Evolutionary conservation across 495 filamentous ascomycete species (phyloP), one percentile per base, ranked within the genome.

Genomic region (Xylaria flabelliformis): DNA sequence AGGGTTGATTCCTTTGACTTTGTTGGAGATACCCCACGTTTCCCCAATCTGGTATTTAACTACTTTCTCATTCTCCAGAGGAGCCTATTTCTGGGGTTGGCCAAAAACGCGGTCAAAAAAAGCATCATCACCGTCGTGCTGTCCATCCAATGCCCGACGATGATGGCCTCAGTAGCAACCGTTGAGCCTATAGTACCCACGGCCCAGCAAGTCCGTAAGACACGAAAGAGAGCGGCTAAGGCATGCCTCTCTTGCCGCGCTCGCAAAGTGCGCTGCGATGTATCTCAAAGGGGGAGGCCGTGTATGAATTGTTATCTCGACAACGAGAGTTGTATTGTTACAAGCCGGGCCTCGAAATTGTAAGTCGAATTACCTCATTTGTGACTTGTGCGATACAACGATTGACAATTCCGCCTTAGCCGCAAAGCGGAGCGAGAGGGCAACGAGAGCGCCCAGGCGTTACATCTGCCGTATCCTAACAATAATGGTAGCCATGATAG

Each of bases 191-290:
- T 53, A 15, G 34, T n/a, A 29, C 29, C 55, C 9, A 44, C 56
- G 26, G 24, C 68, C 29, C 24, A 58, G 26, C 56, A 44, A 15
- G 32, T 69, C n/a, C 72, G 68, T 17, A 80, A 80, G 74, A 76
- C 77, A 72, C 74, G 77, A 34, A 79, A 78, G 73, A 78, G 85
- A 74, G 84, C 85, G 0, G 76, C 84, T 3, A 83, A 80, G 59
- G 85, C 84, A 15, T 87, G 85, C 41, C 74, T 81, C n/a, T 84
- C 83, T 74, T 87, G 85, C 64, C 81, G 84, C 58, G 80, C 83
- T 70, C 80, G 85, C n/a, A 86, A 86, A 72, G 85, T 87, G 39
- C 82, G 85, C 50, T 87, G 85, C 71, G 85, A 87, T 67, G 84
- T 85, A 12, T 83, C 83, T 2, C 83, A 85, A 36, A 77, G 81